Base-by-base conservation (phyloP, 106 monocot genomes). In the Dioscorea alata region DNA sequence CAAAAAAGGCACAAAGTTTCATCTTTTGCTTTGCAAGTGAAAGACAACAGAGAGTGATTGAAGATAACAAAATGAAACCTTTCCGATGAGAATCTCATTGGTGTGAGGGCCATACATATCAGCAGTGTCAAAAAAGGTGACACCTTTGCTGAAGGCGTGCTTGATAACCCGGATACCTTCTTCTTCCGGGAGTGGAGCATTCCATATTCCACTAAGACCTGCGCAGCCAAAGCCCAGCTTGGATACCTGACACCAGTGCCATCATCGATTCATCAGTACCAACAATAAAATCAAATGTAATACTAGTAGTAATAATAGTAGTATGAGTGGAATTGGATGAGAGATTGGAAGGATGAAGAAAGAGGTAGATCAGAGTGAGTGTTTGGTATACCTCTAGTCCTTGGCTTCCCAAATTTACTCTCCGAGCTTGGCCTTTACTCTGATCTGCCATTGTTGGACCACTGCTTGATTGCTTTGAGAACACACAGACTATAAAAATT, bases 101-200 rank as follows among this genome's bases (percentile, higher is more conserved):
- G 85, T 78, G 42, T 71, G 71, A 1, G 85, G 85, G 15, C 88
- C 92, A 51, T 92, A 93, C 21, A 66, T 49, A 22, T 86, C 77
- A 8, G 88, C 68, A 20, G 88, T 89, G 69, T 93, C 92, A 54
- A 93, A 93, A 74, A 93, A 93, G 32, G 92, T 93, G 74, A 86
- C 70, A 21, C 88, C 92, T 1, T 51, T 67, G 17, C 76, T 16
- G 66, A 89, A 93, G 13, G 89, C 89, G 12, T 84, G 73, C 61
- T 77, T 73, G 75, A 92, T 75, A 54, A 92, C 22, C 15, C 80
- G 28, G 19, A 92, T 66, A 2, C 84, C 88, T 10, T 16, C 66
- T 35, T 88, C 85, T 0, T 88, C 88, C 7, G 70, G 18, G 34
- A 88, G 50, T 8, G 92, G 82, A 13, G 77, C 22, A 22, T 88